Base-by-base conservation (phyloP, 2,329 filamentous ascomycete genomes). In the Phialophora macrospora region DNA sequence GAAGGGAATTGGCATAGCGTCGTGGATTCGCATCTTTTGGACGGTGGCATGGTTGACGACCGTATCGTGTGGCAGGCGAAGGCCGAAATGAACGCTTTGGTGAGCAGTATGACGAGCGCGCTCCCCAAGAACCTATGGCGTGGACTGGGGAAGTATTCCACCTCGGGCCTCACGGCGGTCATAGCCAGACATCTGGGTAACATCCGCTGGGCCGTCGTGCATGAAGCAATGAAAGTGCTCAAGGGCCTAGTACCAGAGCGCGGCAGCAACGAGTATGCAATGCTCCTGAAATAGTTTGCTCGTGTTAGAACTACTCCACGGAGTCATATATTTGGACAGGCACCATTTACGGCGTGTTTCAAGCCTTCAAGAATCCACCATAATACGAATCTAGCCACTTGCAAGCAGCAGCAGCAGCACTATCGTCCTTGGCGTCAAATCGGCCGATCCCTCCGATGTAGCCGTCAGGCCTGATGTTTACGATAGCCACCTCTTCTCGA, bases 31-130 rank as follows among this genome's bases (percentile, higher is more conserved):
- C 2, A 32, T 32, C 8, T 32, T 2, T 9, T 32, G 1, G 30
- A 32, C 11, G 9, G 8, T 11, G 30, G 8, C 30, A 32, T 11
- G 30, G 30, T 63, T 69, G 28, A 55, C 55, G 49, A 64, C 55
- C 46, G 55, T 38, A 7, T 26, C 11, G 32, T 17, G 17, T 68
- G 64, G 61, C 48, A 84, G 75, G 72, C 77, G 8, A 75, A 76
- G 52, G 69, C 72, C 46, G 63, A 78, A 48, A 71, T 79, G 49
- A 74, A 75, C 30, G 74, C 74, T 0, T 60, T 78, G 55, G 73
- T 78, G 4, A 73, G 75, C 57, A 73, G 71, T 22, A 75, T 78
- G 75, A 77, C 74, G 14, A 76, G 75, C 5, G 22, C 20, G 14
- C 22, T 9, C 6, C 56, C 38, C 12, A 3, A 28, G 17, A 30